Evolutionary conservation across 176 grass and related monocot genomes (phyloP).

Genomic region (Carex myosuroides): DNA sequence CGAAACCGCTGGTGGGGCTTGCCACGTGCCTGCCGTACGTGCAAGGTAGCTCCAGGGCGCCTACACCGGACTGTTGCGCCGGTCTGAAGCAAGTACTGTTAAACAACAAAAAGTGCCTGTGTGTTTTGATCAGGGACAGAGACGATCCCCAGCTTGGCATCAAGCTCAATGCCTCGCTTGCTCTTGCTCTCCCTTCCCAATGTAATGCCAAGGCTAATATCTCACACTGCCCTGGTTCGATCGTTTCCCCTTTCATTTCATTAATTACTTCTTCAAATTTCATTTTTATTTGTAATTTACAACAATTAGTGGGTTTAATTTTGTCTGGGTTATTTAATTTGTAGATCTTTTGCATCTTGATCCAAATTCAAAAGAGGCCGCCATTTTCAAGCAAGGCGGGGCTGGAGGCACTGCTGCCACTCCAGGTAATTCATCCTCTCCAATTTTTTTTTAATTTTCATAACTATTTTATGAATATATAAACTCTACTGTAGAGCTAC

Average conservation of each 20-base stretch:
- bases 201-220: conserved; percentile 66
- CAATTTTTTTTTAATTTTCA: not conserved
- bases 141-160: conserved; percentile 78
- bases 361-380: conserved; percentile 73
- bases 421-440: conserved; percentile 36
- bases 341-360: conserved; percentile 78
- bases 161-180: conserved; percentile 83
- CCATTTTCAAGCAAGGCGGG: conserved; percentile 53
- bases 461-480: not conserved
- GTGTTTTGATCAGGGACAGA: conserved; percentile 78
- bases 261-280: too few relatives aligned
- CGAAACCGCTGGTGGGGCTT: conserved; percentile 55
- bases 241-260: not conserved
- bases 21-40: conserved; percentile 87
- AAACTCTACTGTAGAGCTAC: too few relatives aligned
- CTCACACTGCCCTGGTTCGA: conserved; percentile 72
- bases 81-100: conserved; percentile 66
- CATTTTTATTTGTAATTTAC: not conserved
- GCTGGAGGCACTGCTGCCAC: conserved; percentile 24
- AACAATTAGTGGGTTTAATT: not conserved
- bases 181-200: conserved; percentile 53
- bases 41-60: conserved; percentile 45
- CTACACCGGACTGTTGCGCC: conserved; percentile 83
- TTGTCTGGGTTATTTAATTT: not conserved
- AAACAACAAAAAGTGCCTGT: conserved; percentile 86